A percentile compares a stretch with the other conserved stretches of the same genome.
These are phyloP conservation scores for Calonectria pseudoturangicola DNA, from an alignment of 2,329 filamentous ascomycete species.

Conservation along the genomic window DNA sequence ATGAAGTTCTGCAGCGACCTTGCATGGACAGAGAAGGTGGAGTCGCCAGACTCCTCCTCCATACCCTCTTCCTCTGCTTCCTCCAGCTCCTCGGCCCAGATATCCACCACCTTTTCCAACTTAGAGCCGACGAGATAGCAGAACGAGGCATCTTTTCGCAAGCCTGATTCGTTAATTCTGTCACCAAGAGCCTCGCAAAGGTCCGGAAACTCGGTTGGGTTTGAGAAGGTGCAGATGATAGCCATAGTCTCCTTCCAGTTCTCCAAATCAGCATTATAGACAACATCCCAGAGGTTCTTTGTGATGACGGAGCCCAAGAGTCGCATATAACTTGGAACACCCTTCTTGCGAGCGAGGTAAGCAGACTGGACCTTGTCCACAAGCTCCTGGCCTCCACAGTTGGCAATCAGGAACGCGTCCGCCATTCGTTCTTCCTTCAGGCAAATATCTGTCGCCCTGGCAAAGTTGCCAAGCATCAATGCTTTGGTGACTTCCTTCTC, in stretches of 20 bases:
- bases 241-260: conserved; percentile 99
- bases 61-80: conserved; percentile 87
- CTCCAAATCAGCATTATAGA: conserved; percentile 93
- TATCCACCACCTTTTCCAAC: conserved; percentile 95
- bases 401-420: conserved; percentile 98
- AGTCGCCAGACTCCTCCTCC: conserved; percentile 81
- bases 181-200: conserved; percentile 97
- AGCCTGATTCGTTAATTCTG: conserved; percentile 85
- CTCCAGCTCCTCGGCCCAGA: conserved; percentile 93
- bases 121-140: conserved; percentile 97
- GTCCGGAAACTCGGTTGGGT: conserved; percentile 92
- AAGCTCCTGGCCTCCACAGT: conserved; percentile 94
- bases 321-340: conserved; percentile 92
- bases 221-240: conserved; percentile 94
- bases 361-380: conserved; percentile 95
- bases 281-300: conserved; percentile 98
- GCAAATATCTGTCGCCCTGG: conserved; percentile 91
- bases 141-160: conserved; percentile 93
- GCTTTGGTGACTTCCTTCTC: conserved; percentile 92
- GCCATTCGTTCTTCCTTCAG: conserved; percentile 92
- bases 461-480: conserved; percentile 92
- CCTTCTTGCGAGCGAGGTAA: conserved; percentile 89
- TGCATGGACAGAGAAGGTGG: conserved; percentile 93
- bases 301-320: conserved; percentile 92
- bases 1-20: conserved; percentile 93